Evolutionary conservation across 2,329 filamentous ascomycete genomes (phyloP), one percentile per base, ranked within the genome.

Genomic region (Penicillium psychrosexuale): DNA sequence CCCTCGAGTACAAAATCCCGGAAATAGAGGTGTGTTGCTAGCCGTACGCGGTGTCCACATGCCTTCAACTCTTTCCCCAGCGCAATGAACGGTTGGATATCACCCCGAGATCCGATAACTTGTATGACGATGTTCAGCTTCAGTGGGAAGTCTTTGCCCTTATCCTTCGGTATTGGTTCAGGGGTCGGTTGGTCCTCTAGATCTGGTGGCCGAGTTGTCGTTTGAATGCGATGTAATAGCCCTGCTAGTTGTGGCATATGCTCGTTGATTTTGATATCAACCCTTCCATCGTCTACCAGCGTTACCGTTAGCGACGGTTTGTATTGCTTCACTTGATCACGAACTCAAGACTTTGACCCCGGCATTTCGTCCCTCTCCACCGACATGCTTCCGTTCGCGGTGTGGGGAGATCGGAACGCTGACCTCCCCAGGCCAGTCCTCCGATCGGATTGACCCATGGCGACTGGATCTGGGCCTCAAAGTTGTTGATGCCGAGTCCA

Each of bases 71-170:
- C 81, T 61, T 86, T 82, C 1, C 86, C 88, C 1, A 91, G 70
- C 0, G 88, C 86, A 22, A 90, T 77, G 61, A 91, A 91, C 0
- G 88, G 88, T 69, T 91, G 88, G 1, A 91, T 87, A 66, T 91
- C 88, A 40, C 88, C 88, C 27, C 88, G 79, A 8, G 86, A 89
- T 6, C 88, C 88, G 12, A 90, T 86, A 12, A 90, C 87, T 65
- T 90, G 87, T 45, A 90, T 85, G 33, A 89, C 87, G 24, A 91
- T 78, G 68, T 90, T 89, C 24, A 66, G 37, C 2, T 56, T 33
- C 3, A 65, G 31, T 31, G 61, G 61, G 24, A 63, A 66, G 11
- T 56, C 11, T n/a, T 54, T 57, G 1, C 51, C 57, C 11, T 55
- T 47, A 9, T 48, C 49, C 8, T 47, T 34, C 7, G 48, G 27